Base-by-base conservation (phyloP, 305 asterid genomes). In the Solanum hybrid region DNA sequence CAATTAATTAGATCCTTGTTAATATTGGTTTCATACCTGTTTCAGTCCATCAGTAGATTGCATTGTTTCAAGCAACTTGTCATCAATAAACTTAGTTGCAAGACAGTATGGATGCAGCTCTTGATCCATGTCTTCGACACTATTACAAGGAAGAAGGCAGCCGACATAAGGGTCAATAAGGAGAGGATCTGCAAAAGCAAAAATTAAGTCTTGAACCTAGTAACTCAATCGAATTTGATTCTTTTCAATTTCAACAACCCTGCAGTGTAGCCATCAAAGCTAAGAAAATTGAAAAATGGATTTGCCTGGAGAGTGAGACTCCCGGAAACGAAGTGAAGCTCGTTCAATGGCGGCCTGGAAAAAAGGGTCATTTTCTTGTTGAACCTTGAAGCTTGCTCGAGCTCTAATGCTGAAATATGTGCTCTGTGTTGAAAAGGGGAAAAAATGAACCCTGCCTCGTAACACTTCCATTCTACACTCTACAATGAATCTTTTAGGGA, bases 61-160 rank as follows among this genome's bases (percentile, higher is more conserved):
- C 40, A 93, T 88, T 88, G 93, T 84, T 82, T 76, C 87, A 89
- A 95, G 89, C 93, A 97, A 91, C 91, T 94, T 95, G 80, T 96
- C 97, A 78, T 95, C 99, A 78, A 97, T 95, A 73, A 94, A 95
- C 93, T 93, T 95, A 89, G 98, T 96, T 6, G 96, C 96, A 73
- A 96, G 91, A 93, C 99, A 96, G 92, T 97, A 95, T 13, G 91
- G 72, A 91, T 94, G 94, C 91, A 92, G 86, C 42, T 32, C 89
- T 78, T 81, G 93, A 81, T 89, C 87, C 91, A 51, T 78, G 36
- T 94, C 93, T 88, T 91, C 64, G 89, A 88, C 89, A 89, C 86
- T 64, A 71, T 88, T 89, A 42, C 91, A 89, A 75, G 94, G 93
- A 89, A 95, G 86, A 92, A 97, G 94, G 92, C 98, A 97, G 88